phyloP scores from a whole-genome alignment of 2,329 filamentous ascomycete species.

The Aspergillus unguis region DNA sequence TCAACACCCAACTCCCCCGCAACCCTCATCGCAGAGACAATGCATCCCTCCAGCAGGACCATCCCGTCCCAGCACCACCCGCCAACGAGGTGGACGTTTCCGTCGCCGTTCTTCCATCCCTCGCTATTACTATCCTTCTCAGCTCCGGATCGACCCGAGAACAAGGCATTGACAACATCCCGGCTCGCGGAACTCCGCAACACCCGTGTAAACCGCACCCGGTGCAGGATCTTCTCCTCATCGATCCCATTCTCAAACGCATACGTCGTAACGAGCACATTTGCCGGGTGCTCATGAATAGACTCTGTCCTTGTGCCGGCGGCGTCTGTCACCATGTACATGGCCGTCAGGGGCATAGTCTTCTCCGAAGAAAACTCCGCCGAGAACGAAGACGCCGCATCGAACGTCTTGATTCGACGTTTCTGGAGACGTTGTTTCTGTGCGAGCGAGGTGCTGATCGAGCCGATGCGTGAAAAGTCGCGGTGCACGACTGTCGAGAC shows the following conservation, averaged over 20 bases:
- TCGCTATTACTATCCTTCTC: background rate
- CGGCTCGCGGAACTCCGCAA: constrained; percentile 51
- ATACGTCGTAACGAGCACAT: constrained; percentile 53
- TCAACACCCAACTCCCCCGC: constrained; percentile 4
- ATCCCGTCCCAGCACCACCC: constrained; percentile 14
- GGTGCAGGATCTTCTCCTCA: constrained; percentile 42
- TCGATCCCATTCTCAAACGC: constrained; percentile 43
- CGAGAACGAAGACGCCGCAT: background rate
- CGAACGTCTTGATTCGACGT: background rate
- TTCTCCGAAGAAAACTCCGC: background rate
- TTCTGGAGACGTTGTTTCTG: background rate
- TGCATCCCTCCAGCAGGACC: constrained; percentile 10
- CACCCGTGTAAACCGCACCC: constrained; percentile 52
- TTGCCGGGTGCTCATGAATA: constrained; percentile 51
- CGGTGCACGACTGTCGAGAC: constrained; percentile 51
- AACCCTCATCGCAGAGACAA: constrained; percentile 11
- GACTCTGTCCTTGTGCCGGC: constrained; percentile 47
- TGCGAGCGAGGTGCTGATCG: background rate
- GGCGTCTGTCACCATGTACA: constrained; percentile 20
- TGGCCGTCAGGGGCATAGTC: background rate
- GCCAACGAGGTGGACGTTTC: constrained; percentile 3
- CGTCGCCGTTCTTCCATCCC: constrained; percentile 7
- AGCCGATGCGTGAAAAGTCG: constrained; percentile 21
- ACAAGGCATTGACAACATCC: background rate
- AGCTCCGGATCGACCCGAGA: background rate